Percentiles rank a stretch among this genome's conserved stretches.
Evolutionary conservation across 352 stramenopile species (phyloP).

Genomic region (Globisporangium orthogonon): DNA sequence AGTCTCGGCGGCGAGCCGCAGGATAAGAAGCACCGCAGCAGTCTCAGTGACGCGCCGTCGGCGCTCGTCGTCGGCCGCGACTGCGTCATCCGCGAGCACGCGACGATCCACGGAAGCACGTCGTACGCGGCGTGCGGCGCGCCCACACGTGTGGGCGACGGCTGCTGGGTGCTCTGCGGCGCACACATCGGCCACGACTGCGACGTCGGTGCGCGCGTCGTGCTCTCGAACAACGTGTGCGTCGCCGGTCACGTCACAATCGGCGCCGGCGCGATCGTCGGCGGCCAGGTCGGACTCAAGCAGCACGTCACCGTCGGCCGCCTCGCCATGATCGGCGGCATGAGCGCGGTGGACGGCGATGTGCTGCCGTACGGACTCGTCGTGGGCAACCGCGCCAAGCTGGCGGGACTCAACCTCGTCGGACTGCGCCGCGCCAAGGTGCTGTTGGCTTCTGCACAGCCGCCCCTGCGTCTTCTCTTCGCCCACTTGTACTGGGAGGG

Average conservation of each 20-base stretch:
- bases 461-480: too few species aligned
- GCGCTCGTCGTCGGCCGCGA: conserved; percentile 53
- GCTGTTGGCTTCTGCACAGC: background rate
- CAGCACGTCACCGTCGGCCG: conserved; percentile 66
- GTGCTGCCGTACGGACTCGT: conserved; percentile 74
- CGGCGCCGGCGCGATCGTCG: conserved; percentile 66
- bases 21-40: conserved; percentile 57
- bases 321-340: conserved; percentile 71
- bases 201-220: conserved; percentile 51
- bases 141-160: conserved; percentile 59
- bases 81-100: conserved; percentile 79
- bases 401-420: conserved; percentile 71
- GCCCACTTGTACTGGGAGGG: too few species aligned
- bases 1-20: conserved; percentile 69
- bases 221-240: conserved; percentile 81
- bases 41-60: background rate
- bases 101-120: conserved; percentile 76
- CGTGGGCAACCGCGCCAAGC: conserved; percentile 70
- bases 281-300: conserved; percentile 73
- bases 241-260: conserved; percentile 77
- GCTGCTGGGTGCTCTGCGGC: conserved; percentile 75
- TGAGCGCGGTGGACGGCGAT: conserved; percentile 77
- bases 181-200: conserved; percentile 73
- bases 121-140: conserved; percentile 36
- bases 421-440: conserved; percentile 57